Conservation (phyloP, 208 protist genomes). For the Leishmania arabica region DNA sequence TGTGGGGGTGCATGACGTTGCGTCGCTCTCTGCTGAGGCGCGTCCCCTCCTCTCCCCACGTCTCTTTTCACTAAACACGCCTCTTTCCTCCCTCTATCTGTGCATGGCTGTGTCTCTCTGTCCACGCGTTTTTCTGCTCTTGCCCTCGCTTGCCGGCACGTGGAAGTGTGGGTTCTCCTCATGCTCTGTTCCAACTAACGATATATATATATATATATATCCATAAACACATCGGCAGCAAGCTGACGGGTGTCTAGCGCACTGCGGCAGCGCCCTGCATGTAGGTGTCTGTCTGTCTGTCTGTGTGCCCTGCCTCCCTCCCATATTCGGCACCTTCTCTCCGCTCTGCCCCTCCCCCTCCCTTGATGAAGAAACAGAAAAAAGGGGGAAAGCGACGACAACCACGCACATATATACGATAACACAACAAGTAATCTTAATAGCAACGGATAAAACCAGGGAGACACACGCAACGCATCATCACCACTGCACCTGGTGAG, state of each 20-base stretch:
- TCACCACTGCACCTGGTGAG: not conserved
- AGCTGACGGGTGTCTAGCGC: not conserved
- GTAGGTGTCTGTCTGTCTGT: not conserved
- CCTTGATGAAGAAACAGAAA: not conserved
- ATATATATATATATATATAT: too few relatives aligned
- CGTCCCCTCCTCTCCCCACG: not conserved
- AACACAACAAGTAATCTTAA: not conserved
- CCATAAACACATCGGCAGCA: not conserved
- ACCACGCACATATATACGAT: not conserved
- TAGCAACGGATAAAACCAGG: not conserved
- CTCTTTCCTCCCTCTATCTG: not conserved
- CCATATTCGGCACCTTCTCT: too few relatives aligned
- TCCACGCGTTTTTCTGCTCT: not conserved
- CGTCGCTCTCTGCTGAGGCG: not conserved
- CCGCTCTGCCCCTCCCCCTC: not conserved
- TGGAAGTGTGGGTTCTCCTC: not conserved
- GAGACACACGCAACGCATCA: not conserved
- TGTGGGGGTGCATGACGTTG: not conserved
- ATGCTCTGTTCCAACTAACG: not conserved
- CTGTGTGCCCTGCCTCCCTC: too few relatives aligned
- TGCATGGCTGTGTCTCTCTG: not conserved
- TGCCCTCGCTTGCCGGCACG: not conserved
- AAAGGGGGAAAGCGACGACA: not conserved
- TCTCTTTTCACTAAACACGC: not conserved
- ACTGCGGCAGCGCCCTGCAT: not conserved